Conservation (phyloP, 306 rosid genomes). For the Pyrus betulifolia region DNA sequence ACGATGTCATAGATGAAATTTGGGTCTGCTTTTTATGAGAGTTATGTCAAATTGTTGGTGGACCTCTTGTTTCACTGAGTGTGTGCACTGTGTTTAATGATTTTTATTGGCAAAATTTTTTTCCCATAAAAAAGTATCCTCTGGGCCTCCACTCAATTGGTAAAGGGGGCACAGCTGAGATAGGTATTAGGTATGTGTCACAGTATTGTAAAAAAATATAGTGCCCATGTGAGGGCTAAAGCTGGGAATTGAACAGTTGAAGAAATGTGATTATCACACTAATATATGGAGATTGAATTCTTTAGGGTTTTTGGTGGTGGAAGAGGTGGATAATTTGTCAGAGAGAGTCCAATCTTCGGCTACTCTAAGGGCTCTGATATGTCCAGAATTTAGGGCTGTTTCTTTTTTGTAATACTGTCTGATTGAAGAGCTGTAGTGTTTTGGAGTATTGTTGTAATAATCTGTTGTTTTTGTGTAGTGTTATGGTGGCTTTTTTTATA, state of each 20-base stretch:
- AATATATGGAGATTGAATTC: not conserved
- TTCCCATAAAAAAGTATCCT: not conserved
- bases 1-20: not conserved
- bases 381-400: not conserved
- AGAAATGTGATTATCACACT: not conserved
- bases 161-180: not conserved
- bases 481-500: not conserved
- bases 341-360: not conserved
- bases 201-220: not conserved
- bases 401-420: not conserved
- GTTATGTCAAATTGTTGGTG: not conserved
- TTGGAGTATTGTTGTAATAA: not conserved
- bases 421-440: not conserved
- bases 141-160: not conserved
- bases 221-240: not conserved
- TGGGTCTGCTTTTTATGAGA: not conserved
- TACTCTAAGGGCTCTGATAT: not conserved
- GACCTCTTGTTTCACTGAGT: not conserved
- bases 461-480: not conserved
- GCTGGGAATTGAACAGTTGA: not conserved
- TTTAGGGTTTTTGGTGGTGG: not conserved
- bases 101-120: not conserved
- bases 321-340: not conserved
- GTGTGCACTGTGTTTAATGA: not conserved
- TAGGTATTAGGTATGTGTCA: not conserved